Evolutionary conservation across 1,139 yeast genomes (phyloP), one percentile per base, ranked within the genome.

Genomic region (Magnusiomyces fungicola): DNA sequence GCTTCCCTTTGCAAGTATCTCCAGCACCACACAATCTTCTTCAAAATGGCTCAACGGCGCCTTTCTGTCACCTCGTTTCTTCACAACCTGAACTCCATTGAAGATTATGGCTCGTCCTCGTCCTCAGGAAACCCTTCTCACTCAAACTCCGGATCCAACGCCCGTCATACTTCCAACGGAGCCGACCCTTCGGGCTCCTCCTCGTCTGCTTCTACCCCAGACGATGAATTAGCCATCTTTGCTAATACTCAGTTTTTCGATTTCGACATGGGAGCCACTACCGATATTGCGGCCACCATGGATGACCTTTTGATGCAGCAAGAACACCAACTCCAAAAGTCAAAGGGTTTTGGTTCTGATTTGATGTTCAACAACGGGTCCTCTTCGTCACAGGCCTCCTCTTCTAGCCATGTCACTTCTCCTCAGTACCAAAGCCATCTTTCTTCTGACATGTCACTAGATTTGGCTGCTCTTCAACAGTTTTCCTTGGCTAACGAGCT

Each of bases 191-290:
- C 27, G 16, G 27, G 6, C 41, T 34, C 38, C 19, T 34, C 38
- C 19, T 44, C 38, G 22, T 43, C 50, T 23, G 6, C 44, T 34
- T n/a, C 46, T 14, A 24, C 44, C 16, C 48, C 45, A 27, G 68
- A 65, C 45, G 73, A 67, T 47, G 74, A 70, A 53, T 63, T 71
- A 49, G 61, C 68, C 42, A 62, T 70, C 47, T 70, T 70, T 57
- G 57, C 73, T 45, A 69, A 70, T 56, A 70, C 74, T 38, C 68
- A 69, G 48, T 70, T 70, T 56, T 70, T 70, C 56, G 74, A 70
- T 59, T 66, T 70, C 51, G 74, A 70, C 50, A 63, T 70, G 58
- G 74, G 74, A 44, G 59, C 70, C 46, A 59, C 70, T 42, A 68
- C 73, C 32, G 71, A 70, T 52, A 65, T 69, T 50, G 68, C 71